A percentile compares a stretch with the other conserved stretches of the same genome.
Evolutionary conservation across 2,329 filamentous ascomycete species (phyloP).

Genomic region (Diaporthe citri): DNA sequence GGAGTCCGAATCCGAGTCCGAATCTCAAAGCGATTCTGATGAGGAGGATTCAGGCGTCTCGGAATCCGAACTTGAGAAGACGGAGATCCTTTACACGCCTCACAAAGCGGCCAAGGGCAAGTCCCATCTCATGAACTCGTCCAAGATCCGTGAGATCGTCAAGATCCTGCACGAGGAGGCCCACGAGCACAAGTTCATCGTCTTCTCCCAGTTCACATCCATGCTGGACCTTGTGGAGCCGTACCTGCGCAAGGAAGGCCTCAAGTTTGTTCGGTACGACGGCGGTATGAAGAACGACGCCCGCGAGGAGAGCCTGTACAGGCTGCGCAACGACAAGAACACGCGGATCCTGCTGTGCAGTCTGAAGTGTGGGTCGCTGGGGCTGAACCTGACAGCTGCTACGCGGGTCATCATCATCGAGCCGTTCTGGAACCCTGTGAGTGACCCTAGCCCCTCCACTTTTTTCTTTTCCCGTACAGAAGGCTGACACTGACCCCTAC

Average conservation of each 20-base stretch:
- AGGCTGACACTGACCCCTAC: conserved; percentile 22
- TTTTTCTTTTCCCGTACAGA: neutral
- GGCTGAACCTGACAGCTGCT: conserved; percentile 93
- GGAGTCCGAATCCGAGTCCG: conserved; percentile 51
- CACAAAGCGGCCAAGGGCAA: conserved; percentile 18
- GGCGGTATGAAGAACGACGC: conserved; percentile 94
- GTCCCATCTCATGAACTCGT: conserved; percentile 74
- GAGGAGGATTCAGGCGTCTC: conserved; percentile 51
- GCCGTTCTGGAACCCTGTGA: conserved; percentile 96
- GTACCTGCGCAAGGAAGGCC: conserved; percentile 80
- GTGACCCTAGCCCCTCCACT: conserved; percentile 46
- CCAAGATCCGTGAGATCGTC: conserved; percentile 91
- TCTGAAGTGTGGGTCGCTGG: conserved; percentile 91
- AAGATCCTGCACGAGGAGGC: conserved; percentile 84
- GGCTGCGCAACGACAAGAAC: conserved; percentile 78
- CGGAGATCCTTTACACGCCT: conserved; percentile 25
- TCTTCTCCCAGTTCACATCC: conserved; percentile 98
- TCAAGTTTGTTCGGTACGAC: conserved; percentile 91
- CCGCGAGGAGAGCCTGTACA: conserved; percentile 86
- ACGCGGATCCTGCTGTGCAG: conserved; percentile 92
- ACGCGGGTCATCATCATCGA: conserved; percentile 95
- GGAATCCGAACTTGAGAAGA: conserved; percentile 54
- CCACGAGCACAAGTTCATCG: conserved; percentile 91
- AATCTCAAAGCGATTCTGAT: conserved; percentile 31
- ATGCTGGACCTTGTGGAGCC: conserved; percentile 98